Percentiles rank a stretch among this genome's conserved stretches.
phyloP scores from a whole-genome alignment of 805 yeast genomes.

The Saccharomycopsis synnaedendra region DNA sequence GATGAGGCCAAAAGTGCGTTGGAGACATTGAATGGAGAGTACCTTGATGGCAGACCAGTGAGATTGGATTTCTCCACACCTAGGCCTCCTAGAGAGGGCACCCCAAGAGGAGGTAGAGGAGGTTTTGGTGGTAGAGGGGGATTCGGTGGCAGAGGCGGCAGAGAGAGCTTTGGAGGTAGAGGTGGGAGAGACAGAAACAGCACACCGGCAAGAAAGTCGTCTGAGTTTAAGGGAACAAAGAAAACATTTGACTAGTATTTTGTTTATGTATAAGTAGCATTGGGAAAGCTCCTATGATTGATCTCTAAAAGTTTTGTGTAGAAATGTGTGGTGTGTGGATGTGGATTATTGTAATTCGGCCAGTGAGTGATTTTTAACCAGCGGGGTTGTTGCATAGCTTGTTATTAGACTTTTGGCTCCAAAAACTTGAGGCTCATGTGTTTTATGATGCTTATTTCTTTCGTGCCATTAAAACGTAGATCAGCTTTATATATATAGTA shows the following conservation, averaged over 20 bases:
- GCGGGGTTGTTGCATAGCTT: too few species aligned
- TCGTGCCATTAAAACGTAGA: too few species aligned
- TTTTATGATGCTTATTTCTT: too few species aligned
- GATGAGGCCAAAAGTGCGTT: slow-evolving; percentile 89
- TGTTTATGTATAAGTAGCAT: too few species aligned
- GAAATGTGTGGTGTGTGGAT: too few species aligned
- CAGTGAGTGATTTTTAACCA: too few species aligned
- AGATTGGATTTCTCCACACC: slow-evolving; percentile 95
- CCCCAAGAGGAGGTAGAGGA: slow-evolving; percentile 32
- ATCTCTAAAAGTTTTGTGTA: too few species aligned
- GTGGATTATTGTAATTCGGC: too few species aligned
- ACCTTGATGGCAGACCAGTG: slow-evolving; percentile 84
- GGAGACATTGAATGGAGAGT: slow-evolving; percentile 79
- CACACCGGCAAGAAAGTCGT: slow-evolving; percentile 38
- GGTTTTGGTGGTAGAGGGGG: slow-evolving; percentile 29
- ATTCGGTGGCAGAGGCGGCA: slow-evolving; percentile 23
- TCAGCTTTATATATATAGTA: too few species aligned
- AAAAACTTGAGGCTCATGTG: too few species aligned
- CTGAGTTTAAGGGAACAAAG: slow-evolving; percentile 75
- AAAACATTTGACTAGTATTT: slow-evolving; percentile 59
- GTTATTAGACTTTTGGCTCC: too few species aligned
- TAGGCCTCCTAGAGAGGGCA: slow-evolving; percentile 35
- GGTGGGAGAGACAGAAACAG: slow-evolving; percentile 32
- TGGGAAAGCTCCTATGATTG: too few species aligned
- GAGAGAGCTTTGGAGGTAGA: slow-evolving; percentile 23